These are phyloP conservation scores for Petunia secreta DNA, from an alignment of 257 asterid genomes.

Conservation along the genomic window DNA sequence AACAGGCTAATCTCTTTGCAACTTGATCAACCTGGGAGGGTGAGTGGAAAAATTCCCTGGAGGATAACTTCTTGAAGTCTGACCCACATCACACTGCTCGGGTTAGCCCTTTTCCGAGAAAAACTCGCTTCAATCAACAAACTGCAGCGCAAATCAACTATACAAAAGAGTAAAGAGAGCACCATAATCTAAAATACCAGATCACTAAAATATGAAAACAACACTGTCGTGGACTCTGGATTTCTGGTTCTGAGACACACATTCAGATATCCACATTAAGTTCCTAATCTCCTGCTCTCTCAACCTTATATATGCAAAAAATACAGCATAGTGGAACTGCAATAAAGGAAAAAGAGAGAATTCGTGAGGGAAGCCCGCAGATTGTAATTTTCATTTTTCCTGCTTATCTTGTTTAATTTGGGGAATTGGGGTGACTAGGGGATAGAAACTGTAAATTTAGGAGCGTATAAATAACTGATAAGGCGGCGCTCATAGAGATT, in stretches of 20 bases:
- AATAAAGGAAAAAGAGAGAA: slow-evolving; percentile 25
- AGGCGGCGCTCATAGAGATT: neutral
- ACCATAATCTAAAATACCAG: neutral
- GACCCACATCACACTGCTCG: neutral
- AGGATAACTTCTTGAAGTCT: neutral
- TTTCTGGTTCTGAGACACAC: slow-evolving; percentile 93
- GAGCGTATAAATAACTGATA: neutral
- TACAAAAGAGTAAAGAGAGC: neutral
- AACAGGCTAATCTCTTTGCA: neutral
- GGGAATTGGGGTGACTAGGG: neutral
- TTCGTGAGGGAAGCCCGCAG: neutral
- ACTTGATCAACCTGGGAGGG: neutral
- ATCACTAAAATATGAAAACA: slow-evolving; percentile 69
- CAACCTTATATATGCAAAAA: slow-evolving; percentile 86
- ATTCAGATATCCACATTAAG: slow-evolving; percentile 96
- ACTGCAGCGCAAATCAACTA: neutral
- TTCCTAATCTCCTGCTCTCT: slow-evolving; percentile 95
- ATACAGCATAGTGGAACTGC: slow-evolving; percentile 91
- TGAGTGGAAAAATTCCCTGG: neutral
- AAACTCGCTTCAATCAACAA: neutral
- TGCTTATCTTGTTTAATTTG: neutral
- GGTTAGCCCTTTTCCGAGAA: neutral
- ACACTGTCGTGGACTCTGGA: slow-evolving; percentile 90
- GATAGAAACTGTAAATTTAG: neutral
- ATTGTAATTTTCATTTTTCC: too few species aligned